Conservation (phyloP, 352 stramenopile species). For the Globisporangium iwayamae region DNA sequence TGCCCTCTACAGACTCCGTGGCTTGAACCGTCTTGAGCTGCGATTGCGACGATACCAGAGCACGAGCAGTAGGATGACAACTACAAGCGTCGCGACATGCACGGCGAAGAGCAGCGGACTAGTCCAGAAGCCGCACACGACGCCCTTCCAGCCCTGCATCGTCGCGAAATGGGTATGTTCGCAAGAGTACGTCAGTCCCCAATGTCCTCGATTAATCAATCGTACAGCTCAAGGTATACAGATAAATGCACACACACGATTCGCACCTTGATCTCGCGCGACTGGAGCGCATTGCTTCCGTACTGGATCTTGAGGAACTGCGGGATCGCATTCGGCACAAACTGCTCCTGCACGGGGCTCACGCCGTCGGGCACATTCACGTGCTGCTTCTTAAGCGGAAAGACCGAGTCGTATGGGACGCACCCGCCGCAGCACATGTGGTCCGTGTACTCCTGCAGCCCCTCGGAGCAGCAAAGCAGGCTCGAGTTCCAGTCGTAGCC, state of each 20-base stretch:
- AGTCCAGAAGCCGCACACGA: slow-evolving; percentile 77
- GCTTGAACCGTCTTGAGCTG: slow-evolving; percentile 27
- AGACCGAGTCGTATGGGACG: slow-evolving; percentile 54
- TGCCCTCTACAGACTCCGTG: slow-evolving; percentile 34
- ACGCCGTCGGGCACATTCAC: slow-evolving; percentile 48
- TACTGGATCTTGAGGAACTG: slow-evolving; percentile 75
- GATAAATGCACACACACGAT: background rate
- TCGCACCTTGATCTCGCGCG: slow-evolving; percentile 72
- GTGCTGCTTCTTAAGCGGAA: slow-evolving; percentile 46
- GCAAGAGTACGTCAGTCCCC: background rate
- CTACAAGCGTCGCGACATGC: slow-evolving; percentile 42
- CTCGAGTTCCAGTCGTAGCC: slow-evolving; percentile 61
- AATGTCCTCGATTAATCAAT: background rate
- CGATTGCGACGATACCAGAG: slow-evolving; percentile 38
- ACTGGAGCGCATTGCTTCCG: slow-evolving; percentile 42
- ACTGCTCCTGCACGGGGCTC: slow-evolving; percentile 44
- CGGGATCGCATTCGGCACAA: slow-evolving; percentile 45
- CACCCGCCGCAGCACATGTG: slow-evolving; percentile 78
- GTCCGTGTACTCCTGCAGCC: slow-evolving; percentile 52
- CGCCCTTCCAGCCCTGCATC: slow-evolving; percentile 66
- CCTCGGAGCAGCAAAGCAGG: slow-evolving; percentile 71
- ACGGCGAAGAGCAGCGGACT: slow-evolving; percentile 58
- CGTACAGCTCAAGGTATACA: background rate
- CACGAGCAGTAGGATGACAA: slow-evolving; percentile 28
- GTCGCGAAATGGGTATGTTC: background rate